Base-by-base conservation (phyloP, 1,284 basidiomycete species). In the Cerrena zonata region DNA sequence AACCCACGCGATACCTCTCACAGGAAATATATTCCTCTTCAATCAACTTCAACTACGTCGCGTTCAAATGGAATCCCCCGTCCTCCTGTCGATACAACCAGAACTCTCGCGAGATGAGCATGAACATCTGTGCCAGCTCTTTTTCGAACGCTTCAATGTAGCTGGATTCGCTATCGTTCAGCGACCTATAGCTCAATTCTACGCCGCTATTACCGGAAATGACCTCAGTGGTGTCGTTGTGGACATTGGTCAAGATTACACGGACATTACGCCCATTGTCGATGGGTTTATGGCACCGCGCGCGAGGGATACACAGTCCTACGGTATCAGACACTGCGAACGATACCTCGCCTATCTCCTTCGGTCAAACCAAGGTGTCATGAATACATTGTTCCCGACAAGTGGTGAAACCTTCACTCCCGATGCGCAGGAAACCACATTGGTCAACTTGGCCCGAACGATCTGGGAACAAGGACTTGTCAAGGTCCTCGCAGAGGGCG, bases 141-240 rank as follows among this genome's bases (percentile, higher is more conserved):
- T 96, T 65, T 99, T 98, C 63, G 94, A 98, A 65, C 81, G 86
- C n/a, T 91, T 97, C 77, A 96, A 97, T 65, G 84, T 88, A 40
- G 89, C 95, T 3, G 89, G 84, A 24, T 82, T 97, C 56, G 81
- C 82, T 40, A 75, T 96, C 57, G 75, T 95, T 39, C 89, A 95
- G 55, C 83, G 91, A 2, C 86, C 94, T 4, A 80, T 95, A 61
- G 82, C 89, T 3, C 86, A 91, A 54, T 75, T 93, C 50, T 96
- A 88, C 68, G 86, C 91, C 19, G 82, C 84, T n/a, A 48, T 64
- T 34, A 56, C 59, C 21, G 60, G 56, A 22, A 88, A 87, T 57
- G 76, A 78, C 30, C 77, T 91, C 53, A 86, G 75, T 48, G 94
- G 91, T 27, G 70, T 95, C 46, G 82, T 94, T 25, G 77, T 98